Evolutionary conservation across 164 flowering plant species (phyloP).

Genomic region (Kingdonia uniflora): DNA sequence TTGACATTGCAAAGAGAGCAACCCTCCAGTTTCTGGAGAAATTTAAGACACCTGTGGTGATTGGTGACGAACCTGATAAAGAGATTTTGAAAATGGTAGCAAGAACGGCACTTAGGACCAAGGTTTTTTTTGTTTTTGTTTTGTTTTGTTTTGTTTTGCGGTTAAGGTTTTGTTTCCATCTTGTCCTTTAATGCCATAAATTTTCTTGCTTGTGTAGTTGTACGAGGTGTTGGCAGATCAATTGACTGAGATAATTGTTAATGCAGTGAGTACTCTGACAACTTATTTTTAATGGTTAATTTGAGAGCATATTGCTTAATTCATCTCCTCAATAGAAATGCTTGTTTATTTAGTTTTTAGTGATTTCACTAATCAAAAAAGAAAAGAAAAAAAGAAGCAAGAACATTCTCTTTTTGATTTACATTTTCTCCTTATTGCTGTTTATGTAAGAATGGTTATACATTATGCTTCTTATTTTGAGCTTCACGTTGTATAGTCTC

Average conservation of each 20-base stretch:
- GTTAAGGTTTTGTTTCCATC: too few species aligned
- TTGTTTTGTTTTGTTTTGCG: too few species aligned
- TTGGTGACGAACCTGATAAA: constrained; percentile 88
- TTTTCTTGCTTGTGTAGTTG: constrained; percentile 33
- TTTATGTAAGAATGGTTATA: too few species aligned
- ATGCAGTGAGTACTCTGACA: constrained; percentile 52
- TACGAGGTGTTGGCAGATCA: constrained; percentile 95
- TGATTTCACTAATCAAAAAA: too few species aligned
- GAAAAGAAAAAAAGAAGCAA: too few species aligned
- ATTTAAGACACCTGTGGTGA: constrained; percentile 86
- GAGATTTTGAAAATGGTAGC: constrained; percentile 96
- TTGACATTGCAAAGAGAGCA: constrained; percentile 95
- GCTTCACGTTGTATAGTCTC: too few species aligned
- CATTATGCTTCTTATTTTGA: too few species aligned
- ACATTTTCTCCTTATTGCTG: too few species aligned
- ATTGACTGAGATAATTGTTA: constrained; percentile 85
- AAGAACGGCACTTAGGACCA: constrained; percentile 90
- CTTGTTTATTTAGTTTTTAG: too few species aligned
- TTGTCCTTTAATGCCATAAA: neutral
- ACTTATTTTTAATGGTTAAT: neutral
- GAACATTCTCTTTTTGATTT: too few species aligned
- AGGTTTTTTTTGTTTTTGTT: constrained; percentile 35
- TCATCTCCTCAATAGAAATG: too few species aligned
- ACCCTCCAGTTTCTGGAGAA: constrained; percentile 89
- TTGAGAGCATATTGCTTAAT: neutral